These are phyloP conservation scores for Zanthoxylum bungeanum DNA, from an alignment of 345 rosid species.

Conservation along the genomic window DNA sequence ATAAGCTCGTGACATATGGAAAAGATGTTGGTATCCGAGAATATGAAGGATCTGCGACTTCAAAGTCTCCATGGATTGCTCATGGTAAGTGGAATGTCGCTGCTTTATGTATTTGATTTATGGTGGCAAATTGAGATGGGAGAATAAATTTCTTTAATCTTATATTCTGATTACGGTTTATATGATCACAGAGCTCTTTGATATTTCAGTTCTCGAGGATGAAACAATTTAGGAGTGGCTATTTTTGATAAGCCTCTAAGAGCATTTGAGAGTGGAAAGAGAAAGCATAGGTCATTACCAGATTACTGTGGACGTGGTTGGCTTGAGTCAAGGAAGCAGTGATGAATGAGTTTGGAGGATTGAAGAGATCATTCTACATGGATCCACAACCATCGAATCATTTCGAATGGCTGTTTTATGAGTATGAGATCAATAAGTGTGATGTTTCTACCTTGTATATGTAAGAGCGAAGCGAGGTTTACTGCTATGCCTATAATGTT, in stretches of 20 bases:
- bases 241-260: constrained; percentile 95
- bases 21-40: constrained; percentile 94
- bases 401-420: constrained; percentile 97
- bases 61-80: constrained; percentile 99
- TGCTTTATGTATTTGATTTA: constrained; percentile 10
- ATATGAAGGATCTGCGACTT: constrained; percentile 99
- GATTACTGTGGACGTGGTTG: constrained; percentile 97
- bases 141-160: constrained; percentile 2
- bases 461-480: no score
- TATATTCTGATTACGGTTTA: constrained; percentile 1
- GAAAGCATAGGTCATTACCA: constrained; percentile 98
- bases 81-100: constrained; percentile 52
- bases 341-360: constrained; percentile 87
- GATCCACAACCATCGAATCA: constrained; percentile 93
- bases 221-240: constrained; percentile 99
- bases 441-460: constrained; percentile 94
- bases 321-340: constrained; percentile 98
- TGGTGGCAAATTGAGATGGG: constrained; percentile 3
- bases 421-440: constrained; percentile 89
- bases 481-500: no score
- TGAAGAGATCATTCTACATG: constrained; percentile 98
- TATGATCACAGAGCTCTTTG: constrained; percentile 78
- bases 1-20: no score
- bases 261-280: constrained; percentile 94
- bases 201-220: constrained; percentile 75